Percentiles rank a stretch among this genome's conserved stretches.
phyloP scores from a whole-genome alignment of 2,329 filamentous ascomycete species.

The Boeremia exigua region DNA sequence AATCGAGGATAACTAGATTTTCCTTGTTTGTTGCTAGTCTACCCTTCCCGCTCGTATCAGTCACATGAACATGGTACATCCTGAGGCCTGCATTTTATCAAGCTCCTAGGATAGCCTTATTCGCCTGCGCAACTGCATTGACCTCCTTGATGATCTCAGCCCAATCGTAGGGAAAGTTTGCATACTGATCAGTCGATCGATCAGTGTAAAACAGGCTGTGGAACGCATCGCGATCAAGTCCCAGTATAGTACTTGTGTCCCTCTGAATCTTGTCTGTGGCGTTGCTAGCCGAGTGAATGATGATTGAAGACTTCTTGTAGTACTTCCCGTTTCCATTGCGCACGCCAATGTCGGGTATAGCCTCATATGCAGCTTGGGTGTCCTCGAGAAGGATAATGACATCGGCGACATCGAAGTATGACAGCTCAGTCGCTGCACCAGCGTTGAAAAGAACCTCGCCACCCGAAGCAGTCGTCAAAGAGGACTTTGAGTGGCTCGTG shows the following conservation, averaged over 20 bases:
- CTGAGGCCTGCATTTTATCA: background rate
- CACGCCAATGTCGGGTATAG: slow-evolving; percentile 12
- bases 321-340: slow-evolving; percentile 16
- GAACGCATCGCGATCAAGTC: slow-evolving; percentile 8
- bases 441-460: slow-evolving; percentile 16
- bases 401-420: slow-evolving; percentile 15
- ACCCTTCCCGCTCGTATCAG: background rate
- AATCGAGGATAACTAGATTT: too few species aligned
- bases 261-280: slow-evolving; percentile 8
- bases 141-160: slow-evolving; percentile 15
- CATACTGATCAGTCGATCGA: slow-evolving; percentile 9
- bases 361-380: slow-evolving; percentile 2
- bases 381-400: slow-evolving; percentile 9
- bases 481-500: slow-evolving; percentile 5
- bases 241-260: slow-evolving; percentile 9
- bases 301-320: slow-evolving; percentile 7
- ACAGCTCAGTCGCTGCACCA: slow-evolving; percentile 5
- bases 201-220: slow-evolving; percentile 18
- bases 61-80: background rate
- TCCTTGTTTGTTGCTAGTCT: background rate
- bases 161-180: slow-evolving; percentile 15
- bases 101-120: slow-evolving; percentile 11
- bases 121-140: slow-evolving; percentile 14
- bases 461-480: slow-evolving; percentile 6
- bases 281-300: slow-evolving; percentile 13